Conservation (phyloP, 1,284 basidiomycete genomes). For the Schizophyllum commune region DNA sequence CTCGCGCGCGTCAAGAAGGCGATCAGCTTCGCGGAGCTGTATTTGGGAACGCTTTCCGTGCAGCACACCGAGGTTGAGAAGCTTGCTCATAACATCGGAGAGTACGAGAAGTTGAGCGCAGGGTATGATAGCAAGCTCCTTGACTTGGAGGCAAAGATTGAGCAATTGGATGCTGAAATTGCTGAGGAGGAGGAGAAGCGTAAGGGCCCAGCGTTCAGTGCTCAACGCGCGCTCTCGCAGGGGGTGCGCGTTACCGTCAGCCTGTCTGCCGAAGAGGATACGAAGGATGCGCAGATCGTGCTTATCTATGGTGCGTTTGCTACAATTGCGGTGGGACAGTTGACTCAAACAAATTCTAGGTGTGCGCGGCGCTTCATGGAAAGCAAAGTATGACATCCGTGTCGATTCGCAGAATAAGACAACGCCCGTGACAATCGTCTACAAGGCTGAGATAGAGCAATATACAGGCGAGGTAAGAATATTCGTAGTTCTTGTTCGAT, state of each 20-base stretch:
- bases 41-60: slow-evolving; percentile 15
- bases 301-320: slow-evolving; percentile 28
- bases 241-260: slow-evolving; percentile 17
- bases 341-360: slow-evolving; percentile 15
- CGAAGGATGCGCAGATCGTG: slow-evolving; percentile 23
- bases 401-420: slow-evolving; percentile 25
- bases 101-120: too few species aligned
- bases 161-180: too few species aligned
- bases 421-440: slow-evolving; percentile 25
- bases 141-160: too few species aligned
- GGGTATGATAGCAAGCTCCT: too few species aligned
- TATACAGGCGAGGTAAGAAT: slow-evolving; percentile 27
- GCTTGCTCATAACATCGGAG: too few species aligned
- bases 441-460: slow-evolving; percentile 30
- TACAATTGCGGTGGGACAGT: not conserved
- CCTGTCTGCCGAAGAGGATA: slow-evolving; percentile 17
- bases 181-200: too few species aligned
- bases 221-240: too few species aligned
- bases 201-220: too few species aligned
- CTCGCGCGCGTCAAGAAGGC: slow-evolving; percentile 22
- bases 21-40: slow-evolving; percentile 20
- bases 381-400: slow-evolving; percentile 30
- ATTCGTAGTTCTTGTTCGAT: not conserved
- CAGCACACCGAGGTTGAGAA: too few species aligned
- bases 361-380: slow-evolving; percentile 27